Base-by-base conservation (phyloP, 371 early-diverging fungal genomes). In the Conidiobolus coronatus region DNA sequence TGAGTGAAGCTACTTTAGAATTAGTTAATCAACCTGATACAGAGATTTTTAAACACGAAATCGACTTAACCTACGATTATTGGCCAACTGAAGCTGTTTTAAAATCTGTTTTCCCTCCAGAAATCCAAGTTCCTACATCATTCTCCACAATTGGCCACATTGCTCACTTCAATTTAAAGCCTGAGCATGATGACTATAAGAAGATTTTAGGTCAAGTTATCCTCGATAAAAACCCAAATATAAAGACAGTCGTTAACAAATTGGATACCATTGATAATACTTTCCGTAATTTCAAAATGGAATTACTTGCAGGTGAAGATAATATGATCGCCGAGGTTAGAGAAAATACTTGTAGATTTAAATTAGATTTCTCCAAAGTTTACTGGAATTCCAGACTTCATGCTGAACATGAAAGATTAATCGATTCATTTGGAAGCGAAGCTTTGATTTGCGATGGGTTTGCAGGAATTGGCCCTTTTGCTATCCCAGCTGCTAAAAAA, bases 351-450 rank as follows among this genome's bases (percentile, higher is more conserved):
- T 92, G 95, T 59, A 64, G 59, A 43, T 97, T 96, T 65, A 65
- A 71, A 45, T 87, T 99, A 52, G 95, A 97, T 55, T 96, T 91
- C 52, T 85, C 93, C 14, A 77, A 85, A 52, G 98, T 98, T 3
- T 99, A 99, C 61, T 98, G 98, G 98, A 99, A 99, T 67, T 95
- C 97, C 11, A 75, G 98, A 33, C 75, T 99, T 35, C 94, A 94
- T 51, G 70, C 75, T 0, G 99, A 98, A 54, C 97, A 98, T 53
- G 79, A 82, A 24, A 73, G 95, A n/a, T 58, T 99, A 22, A 75
- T 90, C 35, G 63, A 68, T 19, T 50, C 58, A 43, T 94, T 96
- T 56, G 61, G 71, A 24, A 52, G 56, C n/a, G 77, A 71, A 3
- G 79, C 85, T 23, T 65, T 69, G 42, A 70, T 98, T 8, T 86